A percentile compares a stretch with the other conserved stretches of the same genome.
Conservation (phyloP, 192 early-diverging fungal species). For the Lunasporangiospora selenospora region DNA sequence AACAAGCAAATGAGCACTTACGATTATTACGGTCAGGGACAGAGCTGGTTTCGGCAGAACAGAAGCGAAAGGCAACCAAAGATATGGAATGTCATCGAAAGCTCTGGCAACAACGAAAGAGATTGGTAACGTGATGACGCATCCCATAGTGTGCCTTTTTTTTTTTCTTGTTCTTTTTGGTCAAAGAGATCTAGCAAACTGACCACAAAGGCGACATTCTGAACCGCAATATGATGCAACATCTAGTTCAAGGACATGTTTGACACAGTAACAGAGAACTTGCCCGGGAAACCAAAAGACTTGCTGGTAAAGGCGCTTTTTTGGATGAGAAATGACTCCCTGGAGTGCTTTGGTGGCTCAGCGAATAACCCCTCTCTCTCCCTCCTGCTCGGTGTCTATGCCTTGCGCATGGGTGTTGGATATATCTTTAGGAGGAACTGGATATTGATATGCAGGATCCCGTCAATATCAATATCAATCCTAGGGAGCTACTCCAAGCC, state of each 20-base stretch:
- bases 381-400: too few species aligned
- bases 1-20: conserved; percentile 42
- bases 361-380: too few species aligned
- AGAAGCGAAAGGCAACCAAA: conserved; percentile 37
- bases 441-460: conserved; percentile 34
- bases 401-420: too few species aligned
- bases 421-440: conserved; percentile 31
- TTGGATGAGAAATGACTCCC: too few species aligned
- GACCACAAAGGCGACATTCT: too few species aligned
- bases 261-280: conserved; percentile 40
- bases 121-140: conserved; percentile 31
- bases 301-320: conserved; percentile 29
- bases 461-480: conserved; percentile 25
- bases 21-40: conserved; percentile 37
- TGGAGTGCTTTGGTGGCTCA: too few species aligned
- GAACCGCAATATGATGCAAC: too few species aligned
- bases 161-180: background rate
- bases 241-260: conserved; percentile 54
- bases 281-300: conserved; percentile 49
- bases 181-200: background rate
- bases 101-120: conserved; percentile 49
- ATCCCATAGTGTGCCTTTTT: background rate
- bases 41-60: conserved; percentile 40
- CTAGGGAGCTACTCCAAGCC: conserved; percentile 12
- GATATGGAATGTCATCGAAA: conserved; percentile 46